phyloP scores from a whole-genome alignment of 129 eudicot species.

The Flaveria bidentis region DNA sequence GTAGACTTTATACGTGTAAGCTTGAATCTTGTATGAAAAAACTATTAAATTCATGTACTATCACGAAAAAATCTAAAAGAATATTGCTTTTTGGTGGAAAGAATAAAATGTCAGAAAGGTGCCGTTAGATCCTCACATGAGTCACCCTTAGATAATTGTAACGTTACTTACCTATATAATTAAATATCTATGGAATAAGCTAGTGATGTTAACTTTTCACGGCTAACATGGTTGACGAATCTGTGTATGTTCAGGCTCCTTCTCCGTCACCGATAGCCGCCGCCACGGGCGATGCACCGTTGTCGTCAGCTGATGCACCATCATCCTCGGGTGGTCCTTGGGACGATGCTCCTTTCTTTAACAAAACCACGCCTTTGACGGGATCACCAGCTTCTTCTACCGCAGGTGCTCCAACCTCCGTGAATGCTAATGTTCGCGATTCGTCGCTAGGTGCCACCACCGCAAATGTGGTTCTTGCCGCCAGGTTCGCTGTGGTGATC shows the following conservation, averaged over 20 bases:
- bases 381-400: conserved; percentile 33
- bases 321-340: conserved; percentile 19
- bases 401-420: conserved; percentile 6
- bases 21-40: too few species aligned
- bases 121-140: conserved; percentile 20
- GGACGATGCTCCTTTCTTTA: conserved; percentile 37
- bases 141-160: not conserved
- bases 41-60: not conserved
- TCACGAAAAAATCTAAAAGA: not conserved
- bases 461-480: not conserved
- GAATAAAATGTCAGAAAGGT: not conserved
- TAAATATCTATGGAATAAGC: not conserved
- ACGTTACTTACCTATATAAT: not conserved
- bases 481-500: conserved; percentile 6
- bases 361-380: conserved; percentile 19
- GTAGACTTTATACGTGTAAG: too few species aligned
- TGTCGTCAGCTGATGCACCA: conserved; percentile 27
- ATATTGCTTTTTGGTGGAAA: not conserved
- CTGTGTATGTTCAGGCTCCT: conserved; percentile 26
- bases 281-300: not conserved
- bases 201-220: not conserved
- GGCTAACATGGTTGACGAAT: not conserved
- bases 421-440: conserved; percentile 30
- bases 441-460: conserved; percentile 21
- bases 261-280: conserved; percentile 33